phyloP scores from a whole-genome alignment of 2,329 filamentous ascomycete species.

The Clarireedia paspali region DNA sequence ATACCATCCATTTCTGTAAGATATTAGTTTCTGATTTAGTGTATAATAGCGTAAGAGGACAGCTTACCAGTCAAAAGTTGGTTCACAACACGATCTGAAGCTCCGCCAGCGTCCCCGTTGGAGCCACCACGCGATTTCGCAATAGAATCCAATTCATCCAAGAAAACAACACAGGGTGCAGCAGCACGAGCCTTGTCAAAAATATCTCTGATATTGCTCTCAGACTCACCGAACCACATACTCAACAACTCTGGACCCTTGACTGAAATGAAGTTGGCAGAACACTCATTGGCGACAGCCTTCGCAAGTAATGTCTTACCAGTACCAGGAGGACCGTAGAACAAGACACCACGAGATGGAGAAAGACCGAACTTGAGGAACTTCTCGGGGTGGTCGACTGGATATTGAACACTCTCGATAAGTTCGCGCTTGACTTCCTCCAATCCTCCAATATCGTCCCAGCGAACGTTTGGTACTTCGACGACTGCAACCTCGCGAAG shows the following conservation, averaged over 20 bases:
- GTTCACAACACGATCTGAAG: constrained; percentile 98
- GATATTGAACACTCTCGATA: constrained; percentile 97
- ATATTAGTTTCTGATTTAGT: constrained; percentile 34
- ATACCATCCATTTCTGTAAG: constrained; percentile 90
- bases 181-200: constrained; percentile 99
- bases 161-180: constrained; percentile 96
- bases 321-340: constrained; percentile 98
- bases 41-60: not conserved
- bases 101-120: constrained; percentile 90
- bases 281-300: constrained; percentile 97
- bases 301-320: constrained; percentile 99
- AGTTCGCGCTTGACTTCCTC: constrained; percentile 99
- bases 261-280: constrained; percentile 99
- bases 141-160: constrained; percentile 97
- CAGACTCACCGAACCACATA: constrained; percentile 99
- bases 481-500: constrained; percentile 98
- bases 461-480: constrained; percentile 97
- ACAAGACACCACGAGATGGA: constrained; percentile 94
- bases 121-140: constrained; percentile 99
- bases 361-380: constrained; percentile 99
- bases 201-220: constrained; percentile 99
- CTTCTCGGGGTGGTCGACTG: constrained; percentile 97
- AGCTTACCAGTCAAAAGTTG: constrained; percentile 87
- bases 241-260: constrained; percentile 97
- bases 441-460: constrained; percentile 99